These are phyloP conservation scores for Scleroderma bovista DNA, from an alignment of 768 basidiomycete genomes.

Conservation along the genomic window DNA sequence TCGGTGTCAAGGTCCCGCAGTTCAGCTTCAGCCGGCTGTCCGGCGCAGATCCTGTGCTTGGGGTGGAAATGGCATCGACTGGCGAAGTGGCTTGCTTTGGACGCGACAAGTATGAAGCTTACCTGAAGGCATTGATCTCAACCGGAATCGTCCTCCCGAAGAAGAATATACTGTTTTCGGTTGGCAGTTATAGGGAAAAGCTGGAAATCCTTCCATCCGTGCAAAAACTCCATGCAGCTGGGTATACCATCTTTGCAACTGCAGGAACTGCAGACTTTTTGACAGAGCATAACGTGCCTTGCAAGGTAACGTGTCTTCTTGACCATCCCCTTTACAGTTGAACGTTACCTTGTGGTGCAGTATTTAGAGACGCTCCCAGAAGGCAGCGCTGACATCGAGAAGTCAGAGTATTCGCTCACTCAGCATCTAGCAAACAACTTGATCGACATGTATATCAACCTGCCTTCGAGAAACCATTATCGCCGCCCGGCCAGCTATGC, in stretches of 20 bases:
- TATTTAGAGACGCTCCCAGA: slow-evolving; percentile 87
- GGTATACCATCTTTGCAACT: slow-evolving; percentile 96
- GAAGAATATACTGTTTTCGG: slow-evolving; percentile 96
- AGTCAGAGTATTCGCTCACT: slow-evolving; percentile 95
- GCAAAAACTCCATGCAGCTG: slow-evolving; percentile 88
- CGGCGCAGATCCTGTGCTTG: slow-evolving; percentile 94
- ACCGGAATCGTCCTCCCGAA: slow-evolving; percentile 93
- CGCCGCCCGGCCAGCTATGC: slow-evolving; percentile 95
- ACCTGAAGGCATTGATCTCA: slow-evolving; percentile 93
- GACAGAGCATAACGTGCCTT: slow-evolving; percentile 92
- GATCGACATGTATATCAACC: slow-evolving; percentile 99
- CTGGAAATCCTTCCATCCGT: slow-evolving; percentile 92
- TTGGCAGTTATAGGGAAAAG: slow-evolving; percentile 97
- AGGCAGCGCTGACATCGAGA: slow-evolving; percentile 70
- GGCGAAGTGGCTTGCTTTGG: slow-evolving; percentile 99
- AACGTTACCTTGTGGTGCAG: no score
- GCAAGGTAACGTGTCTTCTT: slow-evolving; percentile 59
- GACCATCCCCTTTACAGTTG: slow-evolving; percentile 5
- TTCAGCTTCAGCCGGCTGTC: slow-evolving; percentile 97
- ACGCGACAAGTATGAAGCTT: slow-evolving; percentile 95
- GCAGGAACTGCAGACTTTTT: slow-evolving; percentile 97
- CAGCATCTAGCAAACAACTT: slow-evolving; percentile 95
- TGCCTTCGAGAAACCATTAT: slow-evolving; percentile 97
- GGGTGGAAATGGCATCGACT: slow-evolving; percentile 99
- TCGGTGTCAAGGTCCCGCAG: slow-evolving; percentile 99